Conservation (phyloP, 2,329 filamentous ascomycete genomes). For the Botrytis sinoallii region DNA sequence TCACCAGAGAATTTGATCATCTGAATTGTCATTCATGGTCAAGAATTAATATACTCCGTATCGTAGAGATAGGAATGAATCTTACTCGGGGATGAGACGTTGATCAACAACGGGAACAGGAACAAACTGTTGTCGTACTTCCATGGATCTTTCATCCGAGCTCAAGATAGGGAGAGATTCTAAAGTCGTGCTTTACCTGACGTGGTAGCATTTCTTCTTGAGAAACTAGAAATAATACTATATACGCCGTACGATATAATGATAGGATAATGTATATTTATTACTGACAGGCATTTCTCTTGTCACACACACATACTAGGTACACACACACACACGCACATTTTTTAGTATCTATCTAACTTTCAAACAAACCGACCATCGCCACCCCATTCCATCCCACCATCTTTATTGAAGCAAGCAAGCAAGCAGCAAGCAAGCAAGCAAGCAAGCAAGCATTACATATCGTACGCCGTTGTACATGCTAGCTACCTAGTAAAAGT, state of each 20-base stretch:
- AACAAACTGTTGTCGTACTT: conserved; percentile 4
- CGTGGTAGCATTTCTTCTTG: background rate
- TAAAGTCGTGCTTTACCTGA: background rate
- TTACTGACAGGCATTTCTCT: background rate
- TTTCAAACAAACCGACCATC: background rate
- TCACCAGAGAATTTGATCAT: background rate
- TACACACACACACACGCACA: background rate
- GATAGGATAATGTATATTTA: background rate
- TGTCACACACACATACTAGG: background rate
- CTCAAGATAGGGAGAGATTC: background rate
- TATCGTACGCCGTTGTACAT: background rate
- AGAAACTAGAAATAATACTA: background rate
- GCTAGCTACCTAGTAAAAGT: background rate
- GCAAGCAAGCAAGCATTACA: background rate
- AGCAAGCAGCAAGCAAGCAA: background rate
- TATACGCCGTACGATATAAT: background rate
- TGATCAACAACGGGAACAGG: background rate
- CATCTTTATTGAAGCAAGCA: background rate
- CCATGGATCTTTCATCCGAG: background rate
- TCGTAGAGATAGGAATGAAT: background rate
- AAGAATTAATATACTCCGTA: background rate
- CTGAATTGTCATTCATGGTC: background rate
- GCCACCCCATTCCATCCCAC: background rate
- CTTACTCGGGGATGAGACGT: conserved; percentile 5
- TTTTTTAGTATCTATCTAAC: background rate